Conservation (phyloP, 257 asterid genomes). For the Plantago elongata region DNA sequence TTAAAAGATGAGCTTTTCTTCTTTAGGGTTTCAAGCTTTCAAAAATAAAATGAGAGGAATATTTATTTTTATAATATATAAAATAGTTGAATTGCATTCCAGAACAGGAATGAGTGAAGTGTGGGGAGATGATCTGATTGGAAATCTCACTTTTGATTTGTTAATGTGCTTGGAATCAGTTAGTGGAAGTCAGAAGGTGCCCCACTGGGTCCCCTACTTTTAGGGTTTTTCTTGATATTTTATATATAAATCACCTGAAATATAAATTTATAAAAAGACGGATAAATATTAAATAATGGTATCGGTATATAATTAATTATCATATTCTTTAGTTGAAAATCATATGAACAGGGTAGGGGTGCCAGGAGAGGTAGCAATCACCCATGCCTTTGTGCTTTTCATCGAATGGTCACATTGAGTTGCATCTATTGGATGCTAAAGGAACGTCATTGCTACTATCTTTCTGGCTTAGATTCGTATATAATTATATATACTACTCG, state of each 20-base stretch:
- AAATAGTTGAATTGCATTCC: slow-evolving; percentile 38
- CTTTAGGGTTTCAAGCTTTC: slow-evolving; percentile 21
- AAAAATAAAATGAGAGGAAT: slow-evolving; percentile 37
- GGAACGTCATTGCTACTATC: slow-evolving; percentile 19
- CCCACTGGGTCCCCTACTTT: slow-evolving; percentile 31
- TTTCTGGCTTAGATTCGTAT: slow-evolving; percentile 5
- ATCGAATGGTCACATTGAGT: slow-evolving; percentile 40
- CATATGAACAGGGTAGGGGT: slow-evolving; percentile 11
- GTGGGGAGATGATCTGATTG: slow-evolving; percentile 56
- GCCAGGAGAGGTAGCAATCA: slow-evolving; percentile 22
- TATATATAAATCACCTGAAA: no score
- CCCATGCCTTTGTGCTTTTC: slow-evolving; percentile 40
- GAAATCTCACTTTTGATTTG: slow-evolving; percentile 58
- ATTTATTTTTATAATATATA: no score
- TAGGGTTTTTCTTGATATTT: slow-evolving; percentile 27
- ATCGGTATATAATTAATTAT: no score
- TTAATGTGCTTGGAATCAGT: slow-evolving; percentile 57
- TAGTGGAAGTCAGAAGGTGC: slow-evolving; percentile 74
- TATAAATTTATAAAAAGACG: no score
- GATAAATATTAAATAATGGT: no score
- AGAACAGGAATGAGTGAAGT: slow-evolving; percentile 37
- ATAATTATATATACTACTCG: background rate
- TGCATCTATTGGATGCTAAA: slow-evolving; percentile 33
- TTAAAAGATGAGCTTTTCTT: slow-evolving; percentile 45
- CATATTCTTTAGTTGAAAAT: slow-evolving; percentile 18